Percentiles rank a stretch among this genome's conserved stretches.
Evolutionary conservation across 257 asterid species (phyloP).

Genomic region (Solanum habrochaites): DNA sequence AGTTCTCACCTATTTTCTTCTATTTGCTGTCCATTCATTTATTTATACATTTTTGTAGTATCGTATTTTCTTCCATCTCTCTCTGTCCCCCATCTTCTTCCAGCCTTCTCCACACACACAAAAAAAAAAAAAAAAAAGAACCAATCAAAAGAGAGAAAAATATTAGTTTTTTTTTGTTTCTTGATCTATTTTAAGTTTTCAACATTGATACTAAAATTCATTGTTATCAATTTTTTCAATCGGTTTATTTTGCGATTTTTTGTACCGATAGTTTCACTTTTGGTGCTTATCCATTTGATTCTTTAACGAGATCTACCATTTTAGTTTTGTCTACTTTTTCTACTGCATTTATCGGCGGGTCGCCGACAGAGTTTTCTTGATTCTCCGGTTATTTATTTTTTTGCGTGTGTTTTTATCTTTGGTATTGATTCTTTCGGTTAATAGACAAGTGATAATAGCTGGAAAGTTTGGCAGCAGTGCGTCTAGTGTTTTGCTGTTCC

Average conservation of each 20-base stretch:
- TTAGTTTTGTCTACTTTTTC: neutral
- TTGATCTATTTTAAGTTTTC: neutral
- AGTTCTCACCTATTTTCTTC: slow-evolving; percentile 2
- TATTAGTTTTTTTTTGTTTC: neutral
- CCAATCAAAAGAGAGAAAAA: slow-evolving; percentile 10
- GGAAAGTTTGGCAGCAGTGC: neutral
- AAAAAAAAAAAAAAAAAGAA: neutral
- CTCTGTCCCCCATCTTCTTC: slow-evolving; percentile 9
- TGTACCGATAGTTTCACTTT: neutral
- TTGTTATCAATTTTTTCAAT: neutral
- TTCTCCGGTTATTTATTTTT: neutral
- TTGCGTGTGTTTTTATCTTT: no score
- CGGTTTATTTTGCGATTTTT: neutral
- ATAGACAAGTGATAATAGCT: neutral
- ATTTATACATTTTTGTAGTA: slow-evolving; percentile 6
- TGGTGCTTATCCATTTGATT: neutral
- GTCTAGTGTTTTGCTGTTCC: neutral
- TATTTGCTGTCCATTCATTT: slow-evolving; percentile 38
- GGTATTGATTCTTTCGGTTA: neutral
- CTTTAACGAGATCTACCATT: slow-evolving; percentile 15
- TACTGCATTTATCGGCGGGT: neutral
- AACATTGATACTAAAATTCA: neutral
- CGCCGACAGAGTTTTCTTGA: neutral
- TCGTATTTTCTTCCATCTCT: neutral
- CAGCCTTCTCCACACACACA: slow-evolving; percentile 11